phyloP scores from a whole-genome alignment of 345 rosid genomes.

The Hevea brasiliensis region DNA sequence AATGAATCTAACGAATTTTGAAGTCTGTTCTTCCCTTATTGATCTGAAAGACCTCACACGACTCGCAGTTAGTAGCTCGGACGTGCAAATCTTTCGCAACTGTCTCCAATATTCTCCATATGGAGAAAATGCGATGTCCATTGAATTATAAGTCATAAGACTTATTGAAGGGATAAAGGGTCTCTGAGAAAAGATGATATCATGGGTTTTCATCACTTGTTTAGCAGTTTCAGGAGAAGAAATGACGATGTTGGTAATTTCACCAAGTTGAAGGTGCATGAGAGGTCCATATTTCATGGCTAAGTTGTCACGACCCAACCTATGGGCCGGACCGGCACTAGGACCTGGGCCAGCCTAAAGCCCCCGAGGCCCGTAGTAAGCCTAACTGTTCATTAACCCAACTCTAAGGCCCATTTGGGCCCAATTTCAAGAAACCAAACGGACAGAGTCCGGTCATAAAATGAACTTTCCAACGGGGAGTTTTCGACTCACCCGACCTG shows the following conservation, averaged over 20 bases:
- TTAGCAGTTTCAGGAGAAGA: background rate
- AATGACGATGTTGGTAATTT: background rate
- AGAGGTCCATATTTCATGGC: constrained; percentile 12
- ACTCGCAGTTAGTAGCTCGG: background rate
- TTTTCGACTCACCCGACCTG: too few species aligned
- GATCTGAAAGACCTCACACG: constrained; percentile 1
- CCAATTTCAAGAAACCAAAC: too few species aligned
- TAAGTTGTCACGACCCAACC: too few species aligned
- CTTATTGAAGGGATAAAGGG: background rate
- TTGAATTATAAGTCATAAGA: background rate
- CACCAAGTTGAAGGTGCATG: constrained; percentile 11
- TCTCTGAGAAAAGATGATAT: background rate
- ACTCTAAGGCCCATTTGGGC: too few species aligned
- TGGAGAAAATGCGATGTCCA: background rate
- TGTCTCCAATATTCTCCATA: constrained; percentile 6
- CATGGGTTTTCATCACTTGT: background rate
- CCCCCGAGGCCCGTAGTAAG: too few species aligned
- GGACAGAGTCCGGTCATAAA: too few species aligned
- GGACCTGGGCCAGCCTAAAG: too few species aligned
- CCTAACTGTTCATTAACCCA: too few species aligned
- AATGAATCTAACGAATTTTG: too few species aligned
- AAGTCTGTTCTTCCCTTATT: too few species aligned
- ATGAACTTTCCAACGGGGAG: too few species aligned
- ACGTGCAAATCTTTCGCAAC: background rate
- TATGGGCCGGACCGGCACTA: too few species aligned